Base-by-base conservation (phyloP, 139 green algal species). In the Picochlorum sp. region DNA sequence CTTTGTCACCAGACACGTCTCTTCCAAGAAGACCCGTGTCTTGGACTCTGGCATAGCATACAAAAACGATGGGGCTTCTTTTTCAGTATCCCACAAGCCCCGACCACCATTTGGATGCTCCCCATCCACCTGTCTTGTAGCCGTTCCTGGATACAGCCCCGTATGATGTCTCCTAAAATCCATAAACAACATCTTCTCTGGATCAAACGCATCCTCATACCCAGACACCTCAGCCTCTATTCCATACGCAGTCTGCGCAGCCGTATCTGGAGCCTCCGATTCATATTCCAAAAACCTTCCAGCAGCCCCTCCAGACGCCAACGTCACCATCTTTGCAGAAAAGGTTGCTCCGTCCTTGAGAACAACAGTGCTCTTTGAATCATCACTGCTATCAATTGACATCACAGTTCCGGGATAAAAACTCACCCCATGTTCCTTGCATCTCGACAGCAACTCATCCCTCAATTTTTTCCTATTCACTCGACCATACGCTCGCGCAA, bases 141-240 rank as follows among this genome's bases (percentile, higher is more conserved):
- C 60, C 1, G 72, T 65, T n/a, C 62, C 68, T 6, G 59, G 45
- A 30, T 74, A 73, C n/a, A 79, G 58, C 4, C 73, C 60, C 0
- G 90, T 81, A 78, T 98, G 90, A 67, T 90, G 81, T 61, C 97
- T 86, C 8, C 92, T 69, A 90, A 95, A 99, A 86, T 99, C 94
- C 94, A 99, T 99, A 82, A 99, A 98, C 45, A 98, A 70, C 94
- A 99, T 99, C 13, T 77, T 84, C 18, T 78, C 64, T 0, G 41
- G 23, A 15, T 83, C 77, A 69, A 90, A 96, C 2, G 60, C 68
- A 0, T 75, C 68, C 0, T 75, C 63, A 60, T 95, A 96, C 16
- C 85, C 66, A 55, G 65, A 66, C 60, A 79, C 66, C 60, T 71
- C 83, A 61, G 79, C 83, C 31, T 97, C 76, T 41, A 98, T 95